phyloP scores from a whole-genome alignment of 805 yeast genomes.

The Candida broadrunensis region DNA sequence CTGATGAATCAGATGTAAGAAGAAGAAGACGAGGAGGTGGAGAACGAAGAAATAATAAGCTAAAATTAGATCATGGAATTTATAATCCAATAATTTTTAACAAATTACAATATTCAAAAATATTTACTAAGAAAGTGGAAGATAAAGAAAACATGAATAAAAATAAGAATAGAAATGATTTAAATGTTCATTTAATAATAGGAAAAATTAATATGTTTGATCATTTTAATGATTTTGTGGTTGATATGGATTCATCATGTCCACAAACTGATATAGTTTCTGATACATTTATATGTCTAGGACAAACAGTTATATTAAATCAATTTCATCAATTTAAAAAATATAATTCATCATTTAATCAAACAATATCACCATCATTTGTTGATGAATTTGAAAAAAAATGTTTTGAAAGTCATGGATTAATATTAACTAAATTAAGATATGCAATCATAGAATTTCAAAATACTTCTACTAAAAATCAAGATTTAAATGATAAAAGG shows the following conservation, averaged over 20 bases:
- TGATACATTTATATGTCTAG: slow-evolving; percentile 14
- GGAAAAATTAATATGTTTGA: slow-evolving; percentile 8
- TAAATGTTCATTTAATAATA: slow-evolving; percentile 3
- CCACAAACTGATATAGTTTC: slow-evolving; percentile 4
- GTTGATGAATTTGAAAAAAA: slow-evolving; percentile 9
- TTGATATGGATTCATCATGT: not conserved
- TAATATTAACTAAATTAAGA: slow-evolving; percentile 8
- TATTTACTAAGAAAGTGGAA: not conserved
- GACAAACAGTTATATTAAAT: slow-evolving; percentile 12
- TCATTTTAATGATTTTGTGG: slow-evolving; percentile 6
- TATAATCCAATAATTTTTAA: slow-evolving; percentile 4
- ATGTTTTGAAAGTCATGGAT: slow-evolving; percentile 12
- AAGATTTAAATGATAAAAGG: not conserved
- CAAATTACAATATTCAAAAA: slow-evolving; percentile 2
- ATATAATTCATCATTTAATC: slow-evolving; percentile 1
- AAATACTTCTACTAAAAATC: no score
- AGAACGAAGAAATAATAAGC: not conserved
- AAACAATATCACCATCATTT: not conserved
- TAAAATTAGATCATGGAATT: slow-evolving; percentile 5
- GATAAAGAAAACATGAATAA: not conserved
- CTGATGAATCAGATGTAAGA: not conserved
- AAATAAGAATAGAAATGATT: slow-evolving; percentile 1
- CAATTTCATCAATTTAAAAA: slow-evolving; percentile 6
- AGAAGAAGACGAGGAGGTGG: not conserved
- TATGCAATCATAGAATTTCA: not conserved